Conservation (phyloP, 2,329 filamentous ascomycete species). For the Trichoderma atroviride region DNA sequence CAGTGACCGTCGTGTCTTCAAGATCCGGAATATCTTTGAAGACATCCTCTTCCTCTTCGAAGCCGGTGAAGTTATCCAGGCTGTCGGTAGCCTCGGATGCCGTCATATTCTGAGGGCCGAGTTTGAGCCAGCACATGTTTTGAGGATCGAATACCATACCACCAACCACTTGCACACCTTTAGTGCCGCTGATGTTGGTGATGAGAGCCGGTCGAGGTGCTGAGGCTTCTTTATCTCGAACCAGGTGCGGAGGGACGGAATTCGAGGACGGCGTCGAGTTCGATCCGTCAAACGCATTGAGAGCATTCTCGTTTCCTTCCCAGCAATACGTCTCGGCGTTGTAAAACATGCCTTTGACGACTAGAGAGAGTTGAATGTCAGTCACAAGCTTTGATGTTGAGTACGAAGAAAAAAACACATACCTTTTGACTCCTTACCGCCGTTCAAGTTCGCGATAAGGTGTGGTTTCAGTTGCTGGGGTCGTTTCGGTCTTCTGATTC, state of each 20-base stretch:
- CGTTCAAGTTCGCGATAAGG: slow-evolving; percentile 81
- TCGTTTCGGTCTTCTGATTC: slow-evolving; percentile 60
- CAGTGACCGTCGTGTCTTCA: slow-evolving; percentile 65
- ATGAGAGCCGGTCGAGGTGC: slow-evolving; percentile 79
- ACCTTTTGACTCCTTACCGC: slow-evolving; percentile 79
- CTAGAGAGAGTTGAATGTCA: slow-evolving; percentile 50
- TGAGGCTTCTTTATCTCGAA: slow-evolving; percentile 59
- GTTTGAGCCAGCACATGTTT: slow-evolving; percentile 96
- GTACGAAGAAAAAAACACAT: slow-evolving; percentile 42
- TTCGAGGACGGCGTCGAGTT: slow-evolving; percentile 56
- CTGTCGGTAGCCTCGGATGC: slow-evolving; percentile 57
- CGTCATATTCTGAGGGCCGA: slow-evolving; percentile 50
- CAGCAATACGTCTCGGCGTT: slow-evolving; percentile 84
- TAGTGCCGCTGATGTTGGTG: slow-evolving; percentile 80
- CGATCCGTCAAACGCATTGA: slow-evolving; percentile 75
- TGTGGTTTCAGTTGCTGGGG: slow-evolving; percentile 76
- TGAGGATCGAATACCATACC: slow-evolving; percentile 98
- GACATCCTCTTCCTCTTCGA: slow-evolving; percentile 88
- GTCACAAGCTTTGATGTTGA: slow-evolving; percentile 23
- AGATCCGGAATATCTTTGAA: slow-evolving; percentile 95
- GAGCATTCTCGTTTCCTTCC: slow-evolving; percentile 93
- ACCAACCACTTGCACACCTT: slow-evolving; percentile 91
- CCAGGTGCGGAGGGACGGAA: slow-evolving; percentile 43
- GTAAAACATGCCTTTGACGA: slow-evolving; percentile 93
- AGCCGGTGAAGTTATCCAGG: slow-evolving; percentile 66